Conservation (phyloP, 1,139 yeast species). For the Kurtzmaniella quercitrusa region DNA sequence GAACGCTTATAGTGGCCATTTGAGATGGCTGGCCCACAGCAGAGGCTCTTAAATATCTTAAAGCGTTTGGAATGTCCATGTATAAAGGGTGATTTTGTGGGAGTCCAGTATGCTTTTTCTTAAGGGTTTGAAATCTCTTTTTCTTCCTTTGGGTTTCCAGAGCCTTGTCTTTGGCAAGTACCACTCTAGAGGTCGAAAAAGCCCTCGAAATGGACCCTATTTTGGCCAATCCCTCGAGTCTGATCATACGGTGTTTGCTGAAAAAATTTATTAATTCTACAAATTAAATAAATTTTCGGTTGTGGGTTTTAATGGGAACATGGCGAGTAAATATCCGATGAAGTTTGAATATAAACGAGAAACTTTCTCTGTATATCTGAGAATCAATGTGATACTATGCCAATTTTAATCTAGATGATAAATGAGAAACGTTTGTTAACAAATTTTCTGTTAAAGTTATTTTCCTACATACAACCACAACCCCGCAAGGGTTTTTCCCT, state of each 20-base stretch:
- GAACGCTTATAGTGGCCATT: constrained; percentile 65
- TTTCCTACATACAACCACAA: too few relatives aligned
- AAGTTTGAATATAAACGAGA: neutral
- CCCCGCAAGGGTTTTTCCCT: too few relatives aligned
- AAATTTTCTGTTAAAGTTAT: too few relatives aligned
- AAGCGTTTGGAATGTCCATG: constrained; percentile 69
- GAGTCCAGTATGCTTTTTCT: constrained; percentile 39
- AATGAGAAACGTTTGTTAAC: too few relatives aligned
- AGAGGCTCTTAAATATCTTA: constrained; percentile 78
- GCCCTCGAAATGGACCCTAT: neutral
- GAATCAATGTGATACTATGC: too few relatives aligned
- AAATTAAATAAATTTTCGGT: neutral
- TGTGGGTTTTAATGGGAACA: neutral
- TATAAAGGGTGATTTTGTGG: constrained; percentile 56
- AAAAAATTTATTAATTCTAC: neutral
- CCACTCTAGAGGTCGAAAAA: constrained; percentile 1
- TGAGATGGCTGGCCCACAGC: constrained; percentile 79
- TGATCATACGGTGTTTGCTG: neutral
- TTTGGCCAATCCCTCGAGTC: neutral
- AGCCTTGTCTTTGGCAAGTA: constrained; percentile 3
- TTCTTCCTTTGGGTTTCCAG: constrained; percentile 17
- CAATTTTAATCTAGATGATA: too few relatives aligned
- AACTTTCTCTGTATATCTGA: too few relatives aligned
- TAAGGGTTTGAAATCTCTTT: constrained; percentile 30
- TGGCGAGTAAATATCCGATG: neutral